These are phyloP conservation scores for Rhizoctonia solani DNA, from an alignment of 1,284 basidiomycete species.

Conservation along the genomic window DNA sequence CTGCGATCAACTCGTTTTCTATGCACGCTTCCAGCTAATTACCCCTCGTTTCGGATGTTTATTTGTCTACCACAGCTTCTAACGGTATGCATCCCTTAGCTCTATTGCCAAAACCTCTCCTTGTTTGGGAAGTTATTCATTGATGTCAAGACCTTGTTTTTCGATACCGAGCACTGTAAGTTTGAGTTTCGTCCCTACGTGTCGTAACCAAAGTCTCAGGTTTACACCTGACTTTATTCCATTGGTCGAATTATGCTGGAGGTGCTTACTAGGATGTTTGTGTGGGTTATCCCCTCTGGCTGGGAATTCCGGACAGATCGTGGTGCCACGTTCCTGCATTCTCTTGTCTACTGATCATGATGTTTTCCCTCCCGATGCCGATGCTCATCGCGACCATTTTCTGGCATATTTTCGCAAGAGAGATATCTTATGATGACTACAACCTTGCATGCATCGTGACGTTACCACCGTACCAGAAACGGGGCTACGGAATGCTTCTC, in stretches of 20 bases:
- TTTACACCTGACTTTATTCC: not conserved
- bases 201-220: not conserved
- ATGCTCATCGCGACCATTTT: slow-evolving; percentile 76
- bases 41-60: not conserved
- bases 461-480: slow-evolving; percentile 89
- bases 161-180: slow-evolving; percentile 85
- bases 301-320: no score
- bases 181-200: slow-evolving; percentile 9
- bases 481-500: slow-evolving; percentile 91
- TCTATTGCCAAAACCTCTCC: slow-evolving; percentile 95
- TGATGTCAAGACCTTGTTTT: slow-evolving; percentile 97
- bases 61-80: slow-evolving; percentile 1
- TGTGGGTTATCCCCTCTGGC: no score
- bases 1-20: slow-evolving; percentile 5
- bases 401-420: slow-evolving; percentile 98
- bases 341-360: slow-evolving; percentile 37
- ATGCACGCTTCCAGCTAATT: slow-evolving; percentile 21
- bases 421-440: slow-evolving; percentile 93
- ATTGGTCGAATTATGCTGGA: no score
- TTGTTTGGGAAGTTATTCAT: slow-evolving; percentile 99
- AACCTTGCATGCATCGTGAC: slow-evolving; percentile 97
- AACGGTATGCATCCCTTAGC: slow-evolving; percentile 51
- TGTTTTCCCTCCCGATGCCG: slow-evolving; percentile 90
- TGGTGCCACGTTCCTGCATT: not conserved
- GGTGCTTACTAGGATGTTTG: no score